A percentile compares a stretch with the other conserved stretches of the same genome.
Evolutionary conservation across 1,284 basidiomycete species (phyloP).

Genomic region (Trametes sp.): DNA sequence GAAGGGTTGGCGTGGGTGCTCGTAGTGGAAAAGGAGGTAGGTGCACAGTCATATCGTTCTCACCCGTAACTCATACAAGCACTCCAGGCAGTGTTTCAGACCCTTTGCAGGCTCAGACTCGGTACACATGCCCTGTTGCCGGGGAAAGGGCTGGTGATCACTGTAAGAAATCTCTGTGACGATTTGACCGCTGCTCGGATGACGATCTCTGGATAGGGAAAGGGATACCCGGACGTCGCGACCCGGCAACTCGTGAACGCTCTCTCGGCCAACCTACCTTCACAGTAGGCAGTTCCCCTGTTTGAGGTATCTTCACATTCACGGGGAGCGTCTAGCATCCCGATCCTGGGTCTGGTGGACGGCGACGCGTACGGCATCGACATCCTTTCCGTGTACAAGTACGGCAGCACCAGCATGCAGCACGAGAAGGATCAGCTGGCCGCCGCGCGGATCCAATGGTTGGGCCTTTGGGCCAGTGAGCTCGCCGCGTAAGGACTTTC

Average conservation of each 20-base stretch:
- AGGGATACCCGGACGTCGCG: constrained; percentile 92
- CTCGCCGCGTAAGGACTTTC: constrained; percentile 55
- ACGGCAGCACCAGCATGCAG: constrained; percentile 67
- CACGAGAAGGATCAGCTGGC: constrained; percentile 73
- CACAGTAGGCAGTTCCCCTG: constrained; percentile 42
- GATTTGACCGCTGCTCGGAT: neutral
- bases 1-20: constrained; percentile 77
- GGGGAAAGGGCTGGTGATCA: constrained; percentile 74
- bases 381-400: constrained; percentile 86
- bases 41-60: constrained; percentile 22
- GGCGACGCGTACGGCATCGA: constrained; percentile 91
- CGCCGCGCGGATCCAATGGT: constrained; percentile 74
- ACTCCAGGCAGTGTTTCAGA: constrained; percentile 86
- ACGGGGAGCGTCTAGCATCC: constrained; percentile 56
- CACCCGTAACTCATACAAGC: neutral
- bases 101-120: constrained; percentile 68
- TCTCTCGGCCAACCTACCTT: constrained; percentile 71
- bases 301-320: neutral
- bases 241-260: constrained; percentile 83
- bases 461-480: constrained; percentile 81
- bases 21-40: constrained; percentile 91
- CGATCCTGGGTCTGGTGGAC: constrained; percentile 84
- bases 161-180: constrained; percentile 48
- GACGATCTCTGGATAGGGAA: constrained; percentile 64
- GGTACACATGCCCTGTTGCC: constrained; percentile 55